Conservation (phyloP, 495 filamentous ascomycete genomes). For the Aspergillus incahuasiensis region DNA sequence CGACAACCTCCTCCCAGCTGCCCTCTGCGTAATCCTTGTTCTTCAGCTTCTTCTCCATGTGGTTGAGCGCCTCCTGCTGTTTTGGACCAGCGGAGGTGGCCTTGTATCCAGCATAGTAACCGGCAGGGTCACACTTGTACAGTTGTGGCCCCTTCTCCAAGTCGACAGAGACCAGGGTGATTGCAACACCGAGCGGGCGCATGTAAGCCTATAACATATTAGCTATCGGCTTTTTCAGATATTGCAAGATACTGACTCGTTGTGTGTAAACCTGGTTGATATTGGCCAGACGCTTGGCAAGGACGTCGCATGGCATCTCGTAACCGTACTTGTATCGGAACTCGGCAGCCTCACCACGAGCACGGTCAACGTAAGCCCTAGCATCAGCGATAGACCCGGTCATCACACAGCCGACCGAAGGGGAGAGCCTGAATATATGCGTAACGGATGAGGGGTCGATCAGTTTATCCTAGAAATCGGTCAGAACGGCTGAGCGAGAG, state of each 20-base stretch:
- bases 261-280: slow-evolving; percentile 99
- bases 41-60: slow-evolving; percentile 99
- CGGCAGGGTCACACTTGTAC: slow-evolving; percentile 97
- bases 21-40: slow-evolving; percentile 95
- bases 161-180: slow-evolving; percentile 89
- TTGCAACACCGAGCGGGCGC: slow-evolving; percentile 93
- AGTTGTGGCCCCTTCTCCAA: slow-evolving; percentile 91
- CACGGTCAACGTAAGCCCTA: slow-evolving; percentile 82
- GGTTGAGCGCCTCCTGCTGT: slow-evolving; percentile 96
- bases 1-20: slow-evolving; percentile 95
- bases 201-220: slow-evolving; percentile 73
- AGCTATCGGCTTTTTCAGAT: slow-evolving; percentile 3
- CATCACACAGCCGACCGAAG: slow-evolving; percentile 96
- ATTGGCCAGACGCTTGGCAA: slow-evolving; percentile 95
- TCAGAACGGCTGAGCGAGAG: slow-evolving; percentile 19
- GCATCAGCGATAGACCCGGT: slow-evolving; percentile 98
- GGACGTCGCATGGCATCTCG: slow-evolving; percentile 97
- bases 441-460: slow-evolving; percentile 97
- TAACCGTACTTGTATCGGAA: slow-evolving; percentile 99
- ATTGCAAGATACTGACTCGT: slow-evolving; percentile 54
- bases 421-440: slow-evolving; percentile 94
- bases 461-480: slow-evolving; percentile 75
- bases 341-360: slow-evolving; percentile 91
- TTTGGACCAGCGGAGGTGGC: slow-evolving; percentile 95
- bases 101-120: slow-evolving; percentile 98